A percentile compares a stretch with the other conserved stretches of the same genome.
phyloP scores from a whole-genome alignment of 345 rosid species.

The Gossypium mustelinum region DNA sequence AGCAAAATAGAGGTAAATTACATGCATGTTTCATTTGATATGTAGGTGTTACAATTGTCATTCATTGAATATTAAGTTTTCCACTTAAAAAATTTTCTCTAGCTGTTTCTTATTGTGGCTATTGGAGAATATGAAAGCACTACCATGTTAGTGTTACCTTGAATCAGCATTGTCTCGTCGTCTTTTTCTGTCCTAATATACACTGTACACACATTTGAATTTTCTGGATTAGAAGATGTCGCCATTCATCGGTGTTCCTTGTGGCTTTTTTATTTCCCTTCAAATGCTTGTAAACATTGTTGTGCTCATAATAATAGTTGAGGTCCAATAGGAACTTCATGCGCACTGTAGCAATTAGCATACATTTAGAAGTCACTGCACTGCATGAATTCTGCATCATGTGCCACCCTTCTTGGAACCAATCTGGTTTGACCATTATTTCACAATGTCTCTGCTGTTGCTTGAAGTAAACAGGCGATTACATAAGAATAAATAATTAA shows the following conservation, averaged over 20 bases:
- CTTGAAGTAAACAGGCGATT: background rate
- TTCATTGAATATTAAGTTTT: background rate
- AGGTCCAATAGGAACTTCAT: background rate
- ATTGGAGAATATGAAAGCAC: background rate
- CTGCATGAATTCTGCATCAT: background rate
- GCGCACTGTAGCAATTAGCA: background rate
- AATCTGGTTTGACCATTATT: background rate
- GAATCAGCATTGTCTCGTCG: background rate
- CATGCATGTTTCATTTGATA: background rate
- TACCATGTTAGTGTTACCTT: background rate
- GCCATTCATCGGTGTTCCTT: background rate
- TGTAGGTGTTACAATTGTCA: background rate
- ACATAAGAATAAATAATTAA: background rate
- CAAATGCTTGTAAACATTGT: no score
- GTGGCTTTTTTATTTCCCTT: no score
- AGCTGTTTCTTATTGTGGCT: background rate
- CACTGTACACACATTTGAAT: background rate
- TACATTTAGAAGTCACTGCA: background rate
- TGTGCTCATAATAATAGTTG: background rate
- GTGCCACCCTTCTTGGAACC: background rate
- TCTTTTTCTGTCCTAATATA: background rate
- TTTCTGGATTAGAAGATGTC: background rate
- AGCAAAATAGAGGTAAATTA: slow-evolving; percentile 59
- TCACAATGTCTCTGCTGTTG: background rate
- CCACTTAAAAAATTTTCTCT: background rate